Evolutionary conservation across 257 asterid species (phyloP).

Genomic region (Ligustrum vulgare): DNA sequence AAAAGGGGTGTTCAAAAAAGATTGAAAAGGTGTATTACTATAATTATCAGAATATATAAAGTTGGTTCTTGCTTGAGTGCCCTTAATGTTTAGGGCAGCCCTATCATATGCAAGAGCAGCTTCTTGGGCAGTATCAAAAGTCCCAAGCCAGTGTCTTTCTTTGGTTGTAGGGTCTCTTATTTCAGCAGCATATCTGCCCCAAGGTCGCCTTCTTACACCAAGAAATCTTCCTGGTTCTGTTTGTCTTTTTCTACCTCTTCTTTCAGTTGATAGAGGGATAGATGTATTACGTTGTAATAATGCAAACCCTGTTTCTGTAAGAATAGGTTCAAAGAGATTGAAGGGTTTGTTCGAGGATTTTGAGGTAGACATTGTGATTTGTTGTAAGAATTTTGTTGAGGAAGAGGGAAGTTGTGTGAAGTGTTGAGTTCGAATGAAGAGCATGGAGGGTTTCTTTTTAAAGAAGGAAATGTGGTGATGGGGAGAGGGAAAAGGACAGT

Average conservation of each 20-base stretch:
- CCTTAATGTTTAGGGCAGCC: constrained; percentile 91
- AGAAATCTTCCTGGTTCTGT: constrained; percentile 89
- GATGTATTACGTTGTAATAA: constrained; percentile 86
- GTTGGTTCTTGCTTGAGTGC: constrained; percentile 87
- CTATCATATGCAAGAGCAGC: constrained; percentile 96
- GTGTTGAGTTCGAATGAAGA: constrained; percentile 11
- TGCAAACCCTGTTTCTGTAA: constrained; percentile 71
- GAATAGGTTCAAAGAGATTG: constrained; percentile 72
- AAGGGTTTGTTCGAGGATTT: constrained; percentile 42
- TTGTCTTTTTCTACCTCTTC: constrained; percentile 73
- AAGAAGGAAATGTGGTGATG: constrained; percentile 19
- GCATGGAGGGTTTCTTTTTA: constrained; percentile 37
- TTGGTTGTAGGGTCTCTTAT: constrained; percentile 90
- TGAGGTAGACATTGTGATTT: constrained; percentile 35
- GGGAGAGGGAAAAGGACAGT: background rate
- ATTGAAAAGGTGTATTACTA: constrained; percentile 27
- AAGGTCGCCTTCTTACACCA: constrained; percentile 88
- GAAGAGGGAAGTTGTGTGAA: constrained; percentile 9
- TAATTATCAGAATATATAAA: constrained; percentile 62
- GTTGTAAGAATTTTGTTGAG: background rate
- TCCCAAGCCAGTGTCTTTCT: constrained; percentile 96
- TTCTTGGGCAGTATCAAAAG: constrained; percentile 95
- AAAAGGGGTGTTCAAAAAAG: constrained; percentile 10
- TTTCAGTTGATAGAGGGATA: constrained; percentile 52
- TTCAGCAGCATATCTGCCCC: constrained; percentile 99